Conservation (phyloP, 1,284 basidiomycete genomes). For the Pisolithus thermaeus region DNA sequence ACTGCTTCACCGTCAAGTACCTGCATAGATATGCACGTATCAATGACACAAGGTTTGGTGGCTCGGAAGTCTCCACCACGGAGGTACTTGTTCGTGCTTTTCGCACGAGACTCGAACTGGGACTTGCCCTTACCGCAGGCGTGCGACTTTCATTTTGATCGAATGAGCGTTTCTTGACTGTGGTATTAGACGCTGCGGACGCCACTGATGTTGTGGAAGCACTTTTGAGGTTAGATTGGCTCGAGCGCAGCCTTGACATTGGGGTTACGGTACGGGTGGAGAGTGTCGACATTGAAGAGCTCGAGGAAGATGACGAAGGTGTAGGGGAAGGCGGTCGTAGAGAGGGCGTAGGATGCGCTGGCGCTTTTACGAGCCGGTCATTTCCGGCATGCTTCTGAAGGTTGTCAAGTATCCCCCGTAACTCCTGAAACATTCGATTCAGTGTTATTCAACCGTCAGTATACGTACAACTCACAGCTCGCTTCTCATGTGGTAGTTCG, state of each 20-base stretch:
- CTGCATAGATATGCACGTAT: conserved; percentile 41
- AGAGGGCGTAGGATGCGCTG: conserved; percentile 10
- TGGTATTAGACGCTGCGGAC: conserved; percentile 20
- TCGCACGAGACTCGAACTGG: conserved; percentile 22
- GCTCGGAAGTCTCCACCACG: conserved; percentile 23
- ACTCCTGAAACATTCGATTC: conserved; percentile 30
- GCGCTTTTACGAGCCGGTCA: conserved; percentile 7
- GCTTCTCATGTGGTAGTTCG: conserved; percentile 46
- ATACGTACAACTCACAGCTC: conserved; percentile 43
- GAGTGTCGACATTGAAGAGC: conserved; percentile 48
- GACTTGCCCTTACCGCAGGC: conserved; percentile 8
- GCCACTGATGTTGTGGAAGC: conserved; percentile 20
- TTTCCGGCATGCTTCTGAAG: conserved; percentile 27
- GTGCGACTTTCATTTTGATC: conserved; percentile 7
- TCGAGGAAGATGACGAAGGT: conserved; percentile 41
- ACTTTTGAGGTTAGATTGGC: conserved; percentile 18
- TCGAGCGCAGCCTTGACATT: conserved; percentile 22
- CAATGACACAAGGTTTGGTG: conserved; percentile 40
- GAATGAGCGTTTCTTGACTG: conserved; percentile 19
- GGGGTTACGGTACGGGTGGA: conserved; percentile 55
- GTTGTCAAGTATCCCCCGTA: conserved; percentile 37
- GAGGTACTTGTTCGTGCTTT: conserved; percentile 20
- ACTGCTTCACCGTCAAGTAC: conserved; percentile 40
- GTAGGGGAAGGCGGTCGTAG: conserved; percentile 28
- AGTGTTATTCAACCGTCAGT: conserved; percentile 2